Percentiles rank a stretch among this genome's conserved stretches.
These are phyloP conservation scores for Arachis stenosperma DNA, from an alignment of 306 rosid genomes.

Conservation along the genomic window DNA sequence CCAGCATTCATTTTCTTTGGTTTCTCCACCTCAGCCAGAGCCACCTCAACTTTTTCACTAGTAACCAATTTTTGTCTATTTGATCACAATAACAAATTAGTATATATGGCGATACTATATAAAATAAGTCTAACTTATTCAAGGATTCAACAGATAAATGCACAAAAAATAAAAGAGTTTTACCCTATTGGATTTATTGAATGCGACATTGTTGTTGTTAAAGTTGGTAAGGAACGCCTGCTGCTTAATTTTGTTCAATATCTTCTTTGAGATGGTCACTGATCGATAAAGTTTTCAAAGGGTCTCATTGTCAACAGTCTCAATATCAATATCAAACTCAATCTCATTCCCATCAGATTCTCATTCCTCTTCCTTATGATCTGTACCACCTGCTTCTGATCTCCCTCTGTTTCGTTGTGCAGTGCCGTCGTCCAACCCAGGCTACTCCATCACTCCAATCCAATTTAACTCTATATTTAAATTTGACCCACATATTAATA, in stretches of 20 bases:
- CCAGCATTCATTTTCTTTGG: conserved; percentile 76
- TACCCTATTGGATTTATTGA: conserved; percentile 68
- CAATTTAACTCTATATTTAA: too few species aligned
- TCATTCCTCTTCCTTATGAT: conserved; percentile 89
- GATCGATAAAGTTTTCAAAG: conserved; percentile 98
- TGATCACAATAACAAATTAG: background rate
- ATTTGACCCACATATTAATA: too few species aligned
- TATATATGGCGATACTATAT: too few species aligned
- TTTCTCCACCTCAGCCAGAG: conserved; percentile 57
- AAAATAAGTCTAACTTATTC: background rate
- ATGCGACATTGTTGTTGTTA: conserved; percentile 35
- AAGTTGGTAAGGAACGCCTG: conserved; percentile 63
- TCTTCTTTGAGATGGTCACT: conserved; percentile 86
- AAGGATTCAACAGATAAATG: background rate
- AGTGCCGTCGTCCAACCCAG: too few species aligned
- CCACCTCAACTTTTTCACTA: conserved; percentile 52
- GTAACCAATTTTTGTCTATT: conserved; percentile 49
- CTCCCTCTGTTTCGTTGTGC: too few species aligned
- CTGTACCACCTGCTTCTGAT: conserved; percentile 83
- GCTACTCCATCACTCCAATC: too few species aligned
- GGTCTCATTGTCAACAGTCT: conserved; percentile 87
- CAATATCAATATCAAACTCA: conserved; percentile 96
- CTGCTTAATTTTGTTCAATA: conserved; percentile 88
- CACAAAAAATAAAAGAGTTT: background rate
- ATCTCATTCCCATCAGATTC: conserved; percentile 87